Percentiles rank a stretch among this genome's conserved stretches.
Conservation (phyloP, 225 moss, liverwort and hornwort species). For the Thuidium tamariscinum region DNA sequence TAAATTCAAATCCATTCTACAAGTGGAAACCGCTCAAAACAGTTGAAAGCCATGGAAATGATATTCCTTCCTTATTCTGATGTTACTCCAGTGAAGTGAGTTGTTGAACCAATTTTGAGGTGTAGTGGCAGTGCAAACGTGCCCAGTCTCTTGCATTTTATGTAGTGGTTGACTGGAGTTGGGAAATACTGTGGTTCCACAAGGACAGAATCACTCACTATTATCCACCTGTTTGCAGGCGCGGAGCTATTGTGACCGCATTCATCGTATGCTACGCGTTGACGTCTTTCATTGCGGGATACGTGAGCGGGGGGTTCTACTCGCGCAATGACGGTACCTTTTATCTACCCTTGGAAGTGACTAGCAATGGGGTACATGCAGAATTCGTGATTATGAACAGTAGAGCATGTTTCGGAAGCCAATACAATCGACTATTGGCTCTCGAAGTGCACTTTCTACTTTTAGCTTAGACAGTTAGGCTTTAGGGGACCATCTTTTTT, state of each 20-base stretch:
- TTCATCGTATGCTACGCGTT: conserved; percentile 97
- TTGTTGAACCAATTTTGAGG: not conserved
- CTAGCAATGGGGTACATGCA: not conserved
- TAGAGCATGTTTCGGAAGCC: not conserved
- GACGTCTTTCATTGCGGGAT: conserved; percentile 96
- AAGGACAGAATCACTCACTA: not conserved
- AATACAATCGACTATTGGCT: not conserved
- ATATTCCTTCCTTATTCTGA: not conserved
- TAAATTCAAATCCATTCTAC: not conserved
- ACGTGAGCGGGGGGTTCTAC: conserved; percentile 97
- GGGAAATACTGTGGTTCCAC: not conserved
- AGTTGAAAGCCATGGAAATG: not conserved
- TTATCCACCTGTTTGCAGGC: conserved; percentile 27
- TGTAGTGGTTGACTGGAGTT: not conserved
- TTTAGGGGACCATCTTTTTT: not conserved
- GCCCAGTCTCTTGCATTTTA: not conserved
- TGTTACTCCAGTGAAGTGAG: not conserved
- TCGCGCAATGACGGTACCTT: conserved; percentile 82
- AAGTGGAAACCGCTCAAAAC: not conserved
- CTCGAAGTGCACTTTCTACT: not conserved
- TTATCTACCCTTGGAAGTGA: not conserved
- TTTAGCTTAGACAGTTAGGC: not conserved
- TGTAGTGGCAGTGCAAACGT: not conserved
- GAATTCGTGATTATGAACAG: not conserved
- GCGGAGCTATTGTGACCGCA: conserved; percentile 96